Percentiles rank a stretch among this genome's conserved stretches.
Evolutionary conservation across 805 yeast genomes (phyloP).

Genomic region (Cyberlindnera japonica): DNA sequence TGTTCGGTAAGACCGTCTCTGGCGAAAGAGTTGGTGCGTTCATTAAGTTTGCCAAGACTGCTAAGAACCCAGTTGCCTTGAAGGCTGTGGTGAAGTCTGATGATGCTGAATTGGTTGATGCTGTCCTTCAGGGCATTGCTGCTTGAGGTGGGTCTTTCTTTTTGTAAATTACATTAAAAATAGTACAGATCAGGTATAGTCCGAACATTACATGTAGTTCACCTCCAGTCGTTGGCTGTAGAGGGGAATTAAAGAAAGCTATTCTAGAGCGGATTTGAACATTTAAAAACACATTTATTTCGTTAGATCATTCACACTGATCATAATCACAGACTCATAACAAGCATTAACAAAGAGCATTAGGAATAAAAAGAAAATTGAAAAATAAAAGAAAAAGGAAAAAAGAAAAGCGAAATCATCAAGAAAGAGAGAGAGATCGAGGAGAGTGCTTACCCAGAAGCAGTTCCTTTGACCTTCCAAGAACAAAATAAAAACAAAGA

Average conservation of each 20-base stretch:
- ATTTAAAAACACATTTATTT: conserved; percentile 7
- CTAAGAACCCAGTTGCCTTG: conserved; percentile 42
- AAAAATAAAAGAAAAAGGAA: conserved; percentile 1
- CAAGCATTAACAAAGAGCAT: conserved; percentile 9
- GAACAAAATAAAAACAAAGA: neutral
- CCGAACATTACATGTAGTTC: neutral
- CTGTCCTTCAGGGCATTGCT: conserved; percentile 51
- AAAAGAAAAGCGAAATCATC: neutral
- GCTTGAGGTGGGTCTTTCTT: conserved; percentile 6
- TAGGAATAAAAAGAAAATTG: no score
- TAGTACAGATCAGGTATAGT: no score
- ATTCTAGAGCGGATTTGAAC: neutral
- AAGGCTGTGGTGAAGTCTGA: conserved; percentile 42
- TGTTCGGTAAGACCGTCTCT: conserved; percentile 65
- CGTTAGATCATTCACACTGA: conserved; percentile 11
- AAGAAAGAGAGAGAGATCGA: neutral
- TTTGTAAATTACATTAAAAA: neutral
- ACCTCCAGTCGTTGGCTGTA: neutral
- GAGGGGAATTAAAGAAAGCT: neutral
- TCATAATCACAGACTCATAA: conserved; percentile 11
- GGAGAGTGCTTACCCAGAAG: neutral
- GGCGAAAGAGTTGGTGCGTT: conserved; percentile 44
- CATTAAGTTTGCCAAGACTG: conserved; percentile 40
- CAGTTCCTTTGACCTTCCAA: neutral
- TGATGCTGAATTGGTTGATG: conserved; percentile 41